Evolutionary conservation across 2,329 filamentous ascomycete genomes (phyloP), one percentile per base, ranked within the genome.

Genomic region (Furcasterigmium furcatum): DNA sequence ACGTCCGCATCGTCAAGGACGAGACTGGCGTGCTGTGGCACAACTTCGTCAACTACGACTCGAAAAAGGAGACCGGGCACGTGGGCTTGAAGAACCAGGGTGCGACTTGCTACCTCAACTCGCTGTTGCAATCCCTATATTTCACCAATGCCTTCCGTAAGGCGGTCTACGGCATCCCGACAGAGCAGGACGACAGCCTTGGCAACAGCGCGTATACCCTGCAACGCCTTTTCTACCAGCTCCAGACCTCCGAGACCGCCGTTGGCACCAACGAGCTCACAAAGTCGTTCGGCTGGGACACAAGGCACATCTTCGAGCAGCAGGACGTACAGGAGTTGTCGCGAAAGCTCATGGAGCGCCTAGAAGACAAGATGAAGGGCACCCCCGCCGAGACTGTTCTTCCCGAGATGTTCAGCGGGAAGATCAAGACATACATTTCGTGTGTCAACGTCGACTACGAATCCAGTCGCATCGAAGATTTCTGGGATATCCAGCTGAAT

Each of bases 361-460:
- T 99, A 70, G 95, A 99, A 63, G 88, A 94, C 60, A 92, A 88
- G 63, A 99, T 99, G 95, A 99, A 99, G 68, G 92, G 90, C 38
- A 97, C 94, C 2, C 83, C 87, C 42, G 88, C 90, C 12, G 89
- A 97, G 62, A 95, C 92, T 55, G 87, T 91, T 3, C 75, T 99
- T 9, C 84, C 91, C 1, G 84, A 88, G 51, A 87, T 99, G 73
- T 97, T 99, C 59, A 91, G 94, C 47, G 95, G 94, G 46, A 97
- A 97, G 69, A 91, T 95, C 66, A 97, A 97, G 72, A 99, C 94
- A 1, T 99, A 97, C 66, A 95, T 99, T 53, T 95, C 89, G 19
- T 99, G 95, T 71, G 96, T 99, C 64, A 94, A 99, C 64, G 95
- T 99, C 51, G 85, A 95, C 58, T 99, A 96, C 71, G 92, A 97